Evolutionary conservation across 768 basidiomycete species (phyloP).

Genomic region (Naganishia vaughanmartiniae): DNA sequence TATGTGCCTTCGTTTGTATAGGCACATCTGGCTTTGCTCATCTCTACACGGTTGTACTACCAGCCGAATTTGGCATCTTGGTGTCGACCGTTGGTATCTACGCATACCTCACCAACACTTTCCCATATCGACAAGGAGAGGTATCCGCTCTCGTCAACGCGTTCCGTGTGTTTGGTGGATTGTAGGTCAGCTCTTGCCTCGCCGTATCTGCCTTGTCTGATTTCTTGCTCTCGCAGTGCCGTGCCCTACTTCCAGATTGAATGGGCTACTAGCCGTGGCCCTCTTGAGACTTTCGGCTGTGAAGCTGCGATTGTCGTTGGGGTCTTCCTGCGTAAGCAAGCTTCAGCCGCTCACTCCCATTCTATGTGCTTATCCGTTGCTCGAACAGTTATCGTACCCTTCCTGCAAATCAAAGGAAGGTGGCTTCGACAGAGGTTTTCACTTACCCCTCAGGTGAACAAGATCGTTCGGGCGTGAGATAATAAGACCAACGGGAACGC

Average conservation of each 20-base stretch:
- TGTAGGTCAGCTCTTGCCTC: slow-evolving; percentile 37
- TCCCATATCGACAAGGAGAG: slow-evolving; percentile 57
- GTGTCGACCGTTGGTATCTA: slow-evolving; percentile 66
- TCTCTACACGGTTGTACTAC: neutral
- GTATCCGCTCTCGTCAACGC: slow-evolving; percentile 64
- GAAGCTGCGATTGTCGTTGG: slow-evolving; percentile 60
- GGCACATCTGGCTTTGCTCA: neutral
- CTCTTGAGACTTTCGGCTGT: slow-evolving; percentile 63
- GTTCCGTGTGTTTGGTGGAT: slow-evolving; percentile 56
- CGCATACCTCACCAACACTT: slow-evolving; percentile 47
- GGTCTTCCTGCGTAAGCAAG: slow-evolving; percentile 13
- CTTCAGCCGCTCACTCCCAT: neutral
- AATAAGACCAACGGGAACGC: neutral
- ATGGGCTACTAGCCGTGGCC: slow-evolving; percentile 64
- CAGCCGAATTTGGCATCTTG: slow-evolving; percentile 49
- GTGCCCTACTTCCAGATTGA: slow-evolving; percentile 68
- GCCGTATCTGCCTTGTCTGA: neutral
- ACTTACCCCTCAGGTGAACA: neutral
- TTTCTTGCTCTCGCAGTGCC: slow-evolving; percentile 37
- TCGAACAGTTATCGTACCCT: slow-evolving; percentile 20
- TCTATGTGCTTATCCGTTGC: neutral
- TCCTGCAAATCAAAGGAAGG: slow-evolving; percentile 35
- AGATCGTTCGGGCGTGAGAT: neutral
- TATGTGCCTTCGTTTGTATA: neutral
- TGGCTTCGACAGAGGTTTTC: slow-evolving; percentile 32